A percentile compares a stretch with the other conserved stretches of the same genome.
These are phyloP conservation scores for Botrytis tulipae DNA, from an alignment of 2,329 filamentous ascomycete genomes.

Conservation along the genomic window DNA sequence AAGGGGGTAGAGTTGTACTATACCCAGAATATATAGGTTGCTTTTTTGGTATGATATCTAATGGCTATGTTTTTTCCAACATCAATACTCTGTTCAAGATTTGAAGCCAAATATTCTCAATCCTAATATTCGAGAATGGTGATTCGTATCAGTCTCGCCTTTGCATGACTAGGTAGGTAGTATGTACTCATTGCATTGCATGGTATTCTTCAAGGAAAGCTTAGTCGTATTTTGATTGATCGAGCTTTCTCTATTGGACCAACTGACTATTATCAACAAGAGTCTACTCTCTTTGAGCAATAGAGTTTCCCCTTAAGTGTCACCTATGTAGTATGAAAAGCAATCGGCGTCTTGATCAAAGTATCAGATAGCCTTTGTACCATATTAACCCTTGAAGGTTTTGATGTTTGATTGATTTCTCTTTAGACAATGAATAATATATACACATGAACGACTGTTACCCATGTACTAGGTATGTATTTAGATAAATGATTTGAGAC, in stretches of 20 bases:
- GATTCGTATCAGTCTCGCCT: not conserved
- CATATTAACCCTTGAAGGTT: not conserved
- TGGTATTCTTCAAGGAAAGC: not conserved
- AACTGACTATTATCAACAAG: not conserved
- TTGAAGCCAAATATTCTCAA: no score
- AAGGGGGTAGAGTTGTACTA: not conserved
- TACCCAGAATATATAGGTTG: not conserved
- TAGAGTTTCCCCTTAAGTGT: not conserved
- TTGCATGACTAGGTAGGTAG: not conserved
- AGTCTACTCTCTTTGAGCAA: not conserved
- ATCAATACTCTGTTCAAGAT: not conserved
- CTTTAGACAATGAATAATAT: not conserved
- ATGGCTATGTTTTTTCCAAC: not conserved
- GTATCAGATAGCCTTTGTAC: not conserved
- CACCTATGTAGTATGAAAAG: not conserved
- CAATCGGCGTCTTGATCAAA: not conserved
- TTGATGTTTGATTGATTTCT: not conserved
- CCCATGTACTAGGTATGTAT: not conserved
- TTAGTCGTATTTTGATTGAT: not conserved
- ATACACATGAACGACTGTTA: not conserved
- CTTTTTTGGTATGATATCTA: not conserved
- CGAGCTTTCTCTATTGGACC: not conserved
- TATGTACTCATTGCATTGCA: not conserved
- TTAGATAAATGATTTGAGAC: not conserved
- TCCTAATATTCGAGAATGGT: not conserved